phyloP scores from a whole-genome alignment of 306 rosid species.

The Fragaria iinumae region DNA sequence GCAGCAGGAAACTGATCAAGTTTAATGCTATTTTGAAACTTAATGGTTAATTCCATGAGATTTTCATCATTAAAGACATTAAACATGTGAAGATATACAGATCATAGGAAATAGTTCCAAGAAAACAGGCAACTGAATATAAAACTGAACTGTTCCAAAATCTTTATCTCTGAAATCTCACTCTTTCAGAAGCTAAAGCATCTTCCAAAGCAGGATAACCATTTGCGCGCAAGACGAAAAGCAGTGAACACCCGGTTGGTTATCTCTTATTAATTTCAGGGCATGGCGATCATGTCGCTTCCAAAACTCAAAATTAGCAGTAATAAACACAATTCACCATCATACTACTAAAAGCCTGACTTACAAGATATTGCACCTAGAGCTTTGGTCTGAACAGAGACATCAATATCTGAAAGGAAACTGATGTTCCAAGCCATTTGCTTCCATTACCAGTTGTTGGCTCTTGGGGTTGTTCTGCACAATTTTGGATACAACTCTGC shows the following conservation, averaged over 20 bases:
- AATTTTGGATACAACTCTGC: constrained; percentile 86
- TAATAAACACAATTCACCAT: too few relatives aligned
- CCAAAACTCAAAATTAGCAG: neutral
- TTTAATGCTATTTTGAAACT: constrained; percentile 80
- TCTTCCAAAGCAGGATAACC: constrained; percentile 80
- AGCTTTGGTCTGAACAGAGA: constrained; percentile 66
- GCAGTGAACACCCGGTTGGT: constrained; percentile 57
- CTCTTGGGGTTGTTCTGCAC: constrained; percentile 87
- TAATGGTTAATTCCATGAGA: neutral
- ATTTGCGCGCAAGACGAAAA: constrained; percentile 67
- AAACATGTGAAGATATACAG: too few relatives aligned
- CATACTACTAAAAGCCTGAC: constrained; percentile 15
- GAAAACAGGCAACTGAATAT: too few relatives aligned
- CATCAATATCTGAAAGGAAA: constrained; percentile 66
- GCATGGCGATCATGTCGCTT: neutral
- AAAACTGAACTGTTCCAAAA: too few relatives aligned
- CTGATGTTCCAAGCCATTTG: constrained; percentile 81
- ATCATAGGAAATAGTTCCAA: neutral
- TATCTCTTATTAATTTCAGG: constrained; percentile 58
- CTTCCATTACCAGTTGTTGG: constrained; percentile 90
- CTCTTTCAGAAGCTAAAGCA: constrained; percentile 67
- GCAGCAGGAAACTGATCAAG: constrained; percentile 66
- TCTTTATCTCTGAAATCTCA: constrained; percentile 77
- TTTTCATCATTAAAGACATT: neutral
- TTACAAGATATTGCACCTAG: constrained; percentile 90